Conservation (phyloP, 257 asterid genomes). For the Solanum acaule region DNA sequence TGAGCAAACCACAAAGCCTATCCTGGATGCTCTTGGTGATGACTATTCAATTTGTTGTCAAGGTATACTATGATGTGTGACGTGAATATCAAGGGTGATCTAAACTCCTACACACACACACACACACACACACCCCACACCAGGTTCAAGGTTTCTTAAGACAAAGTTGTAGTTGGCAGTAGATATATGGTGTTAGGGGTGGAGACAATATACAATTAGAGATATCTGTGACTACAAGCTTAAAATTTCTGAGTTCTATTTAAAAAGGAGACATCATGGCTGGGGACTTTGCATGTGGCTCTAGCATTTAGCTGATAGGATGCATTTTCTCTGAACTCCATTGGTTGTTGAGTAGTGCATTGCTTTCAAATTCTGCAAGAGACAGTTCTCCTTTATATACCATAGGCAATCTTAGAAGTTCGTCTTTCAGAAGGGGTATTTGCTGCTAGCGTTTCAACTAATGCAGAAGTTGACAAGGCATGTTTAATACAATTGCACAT, state of each 20-base stretch:
- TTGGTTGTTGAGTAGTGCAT: neutral
- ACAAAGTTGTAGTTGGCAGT: neutral
- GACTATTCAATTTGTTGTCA: slow-evolving; percentile 79
- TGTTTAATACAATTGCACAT: neutral
- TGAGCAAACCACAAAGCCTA: slow-evolving; percentile 46
- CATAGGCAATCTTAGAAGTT: neutral
- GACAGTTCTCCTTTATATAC: neutral
- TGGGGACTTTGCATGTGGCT: neutral
- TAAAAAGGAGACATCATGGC: neutral
- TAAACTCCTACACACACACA: neutral
- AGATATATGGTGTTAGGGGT: neutral
- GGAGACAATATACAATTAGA: neutral
- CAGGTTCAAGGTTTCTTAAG: neutral
- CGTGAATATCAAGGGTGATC: neutral
- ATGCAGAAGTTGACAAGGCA: neutral
- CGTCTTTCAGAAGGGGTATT: neutral
- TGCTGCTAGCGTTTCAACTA: neutral
- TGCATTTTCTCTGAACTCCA: neutral
- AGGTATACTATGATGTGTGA: slow-evolving; percentile 30
- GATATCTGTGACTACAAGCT: neutral
- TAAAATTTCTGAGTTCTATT: neutral
- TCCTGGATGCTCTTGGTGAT: slow-evolving; percentile 90
- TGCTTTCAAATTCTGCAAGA: neutral
- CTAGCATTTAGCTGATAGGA: neutral
- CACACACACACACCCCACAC: neutral